Base-by-base conservation (phyloP, 2,329 filamentous ascomycete species). In the Fusarium guadeloupense region DNA sequence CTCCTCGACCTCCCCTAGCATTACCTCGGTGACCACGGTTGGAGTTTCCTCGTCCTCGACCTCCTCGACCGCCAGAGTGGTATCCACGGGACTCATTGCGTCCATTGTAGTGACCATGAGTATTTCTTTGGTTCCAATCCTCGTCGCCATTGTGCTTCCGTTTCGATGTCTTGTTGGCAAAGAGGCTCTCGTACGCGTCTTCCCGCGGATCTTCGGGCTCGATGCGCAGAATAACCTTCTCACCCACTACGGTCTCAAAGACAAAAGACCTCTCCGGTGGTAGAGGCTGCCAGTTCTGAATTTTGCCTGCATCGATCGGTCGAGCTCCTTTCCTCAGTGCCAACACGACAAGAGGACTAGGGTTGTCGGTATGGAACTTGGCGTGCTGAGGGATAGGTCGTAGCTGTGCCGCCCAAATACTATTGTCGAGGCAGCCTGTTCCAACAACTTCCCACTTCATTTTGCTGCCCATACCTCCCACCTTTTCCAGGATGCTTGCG, bases 341-440 rank as follows among this genome's bases (percentile, higher is more conserved):
- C 31, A 99, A 82, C 2, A 98, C 91, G 10, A 98, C 88, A 10
- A 92, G 84, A 0, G 93, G 93, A 0, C 83, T 84, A 1, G 85
- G 83, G 69, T 93, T 93, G 64, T 96, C 92, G 1, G 92, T 93
- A 77, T 95, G 90, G 66, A 88, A 88, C 39, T 82, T 83, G 33
- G 88, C 85, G 1, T 83, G 85, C 14, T 85, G 78, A 1, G 89
- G 87, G 0, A 93, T 82, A 1, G 95, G 92, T 26, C 86, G 83
- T 10, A 97, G 85, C 37, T 88, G 84, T 14, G 89, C 92, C 6
- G 94, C 95, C 93, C 94, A 99, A 33, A 98, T 84, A 67, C 85
- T 89, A 73, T 93, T 89, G 57, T 97, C 90, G 64, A 86, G 87
- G 64, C 84, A 86, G 1, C 87, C 92, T 6, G 89, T 86, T 31